Conservation (phyloP, 306 rosid species). For the Trifolium dubium region DNA sequence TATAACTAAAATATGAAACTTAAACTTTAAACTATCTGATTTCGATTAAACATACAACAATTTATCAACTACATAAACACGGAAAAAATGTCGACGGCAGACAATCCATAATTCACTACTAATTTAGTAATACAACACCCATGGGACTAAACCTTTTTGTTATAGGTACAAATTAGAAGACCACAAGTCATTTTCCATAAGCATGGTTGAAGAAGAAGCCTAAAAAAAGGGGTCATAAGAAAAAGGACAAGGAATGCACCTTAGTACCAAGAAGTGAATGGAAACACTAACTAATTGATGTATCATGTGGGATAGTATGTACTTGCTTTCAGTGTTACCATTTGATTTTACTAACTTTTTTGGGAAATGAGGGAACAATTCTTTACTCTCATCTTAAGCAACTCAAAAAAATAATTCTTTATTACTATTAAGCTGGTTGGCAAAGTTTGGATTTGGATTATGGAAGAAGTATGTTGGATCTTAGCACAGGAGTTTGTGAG, state of each 20-base stretch:
- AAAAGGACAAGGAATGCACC: constrained; percentile 51
- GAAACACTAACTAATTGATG: constrained; percentile 55
- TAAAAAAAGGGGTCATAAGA: constrained; percentile 27
- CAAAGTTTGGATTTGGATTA: constrained; percentile 33
- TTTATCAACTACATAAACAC: too few species aligned
- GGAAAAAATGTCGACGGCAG: too few species aligned
- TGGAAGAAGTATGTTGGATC: constrained; percentile 43
- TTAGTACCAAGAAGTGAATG: constrained; percentile 63
- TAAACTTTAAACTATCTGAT: background rate
- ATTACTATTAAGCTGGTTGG: constrained; percentile 30
- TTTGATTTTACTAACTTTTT: constrained; percentile 24
- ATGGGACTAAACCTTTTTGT: constrained; percentile 41
- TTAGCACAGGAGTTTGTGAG: constrained; percentile 27
- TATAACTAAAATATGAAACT: too few species aligned
- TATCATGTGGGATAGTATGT: background rate
- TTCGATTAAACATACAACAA: background rate
- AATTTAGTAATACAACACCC: constrained; percentile 31
- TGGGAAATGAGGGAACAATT: constrained; percentile 53
- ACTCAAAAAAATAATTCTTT: constrained; percentile 41
- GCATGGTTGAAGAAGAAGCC: constrained; percentile 52
- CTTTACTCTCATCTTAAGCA: constrained; percentile 77
- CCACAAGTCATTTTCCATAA: constrained; percentile 41
- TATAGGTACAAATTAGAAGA: constrained; percentile 28
- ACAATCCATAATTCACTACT: background rate
- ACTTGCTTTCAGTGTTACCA: constrained; percentile 32